Base-by-base conservation (phyloP, 805 yeast genomes). In the Komagataella populi region DNA sequence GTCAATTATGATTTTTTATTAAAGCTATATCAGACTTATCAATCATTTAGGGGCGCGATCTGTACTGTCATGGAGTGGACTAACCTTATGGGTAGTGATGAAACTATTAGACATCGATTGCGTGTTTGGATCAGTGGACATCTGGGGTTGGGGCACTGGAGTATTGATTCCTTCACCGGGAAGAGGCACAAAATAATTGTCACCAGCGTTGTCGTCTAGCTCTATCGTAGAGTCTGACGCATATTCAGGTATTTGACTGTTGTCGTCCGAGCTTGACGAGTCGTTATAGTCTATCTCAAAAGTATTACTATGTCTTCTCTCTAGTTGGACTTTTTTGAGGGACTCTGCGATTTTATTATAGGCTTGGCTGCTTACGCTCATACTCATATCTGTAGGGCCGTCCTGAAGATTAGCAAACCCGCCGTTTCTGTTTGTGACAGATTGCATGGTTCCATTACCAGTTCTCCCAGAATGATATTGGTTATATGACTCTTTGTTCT, bases 101-200 rank as follows among this genome's bases (percentile, higher is more conserved):
- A 20, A 20, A 20, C 12, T 30, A 30, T 14, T 30, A 30, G 39
- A 30, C 39, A 30, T 30, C 14, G 39, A 30, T 3, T 30, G 39
- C 39, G 18, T n/a, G 44, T 16, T 23, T 18, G 49, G 7, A 44
- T 24, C 47, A 23, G 6, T 7, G 44, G 30, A 30, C 4, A 30
- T 10, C 6, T 10, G 14, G 8, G 39, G 39, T 10, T 30, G 39
- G 10, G 24, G 44, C 18, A 18, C 48, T n/a, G 63, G 62, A 2
- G 63, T 59, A 14, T 18, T 49, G 3, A 59, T 50, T 52, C 68
- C 72, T 23, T 75, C 78, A 55, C 70, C 73, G 5, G 65, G 69
- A 6, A 65, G 58, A 4, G 79, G 80, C 55, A 69, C 73, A n/a
- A 77, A 77, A 57, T 73, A 73, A 55, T 74, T 78, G 55, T 74